These are phyloP conservation scores for Rickenella mellea DNA, from an alignment of 768 basidiomycete species.

Conservation along the genomic window DNA sequence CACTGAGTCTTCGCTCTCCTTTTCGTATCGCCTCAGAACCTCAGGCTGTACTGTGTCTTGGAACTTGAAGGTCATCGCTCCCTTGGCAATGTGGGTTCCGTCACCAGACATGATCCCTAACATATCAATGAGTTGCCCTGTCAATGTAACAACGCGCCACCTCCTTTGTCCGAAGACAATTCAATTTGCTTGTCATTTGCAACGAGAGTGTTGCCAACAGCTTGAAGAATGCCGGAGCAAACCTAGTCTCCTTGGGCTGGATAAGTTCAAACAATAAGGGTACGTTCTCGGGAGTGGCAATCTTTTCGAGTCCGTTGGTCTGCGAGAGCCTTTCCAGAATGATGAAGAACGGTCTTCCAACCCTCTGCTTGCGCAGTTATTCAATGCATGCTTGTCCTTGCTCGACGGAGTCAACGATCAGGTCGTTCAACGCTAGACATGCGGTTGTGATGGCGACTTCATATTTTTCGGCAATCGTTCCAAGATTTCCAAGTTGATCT, in stretches of 20 bases:
- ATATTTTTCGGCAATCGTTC: constrained; percentile 92
- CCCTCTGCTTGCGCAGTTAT: constrained; percentile 78
- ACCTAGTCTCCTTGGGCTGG: constrained; percentile 78
- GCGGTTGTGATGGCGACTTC: constrained; percentile 94
- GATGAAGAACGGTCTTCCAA: constrained; percentile 90
- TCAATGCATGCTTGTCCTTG: constrained; percentile 92
- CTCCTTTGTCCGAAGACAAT: constrained; percentile 73
- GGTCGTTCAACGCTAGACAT: constrained; percentile 70
- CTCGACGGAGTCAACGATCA: constrained; percentile 86
- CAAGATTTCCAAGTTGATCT: constrained; percentile 91
- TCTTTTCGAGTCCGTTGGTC: constrained; percentile 28
- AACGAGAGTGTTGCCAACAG: constrained; percentile 78
- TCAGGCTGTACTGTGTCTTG: constrained; percentile 75
- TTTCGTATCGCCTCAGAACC: constrained; percentile 63
- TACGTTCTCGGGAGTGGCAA: constrained; percentile 78
- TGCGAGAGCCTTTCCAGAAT: constrained; percentile 75
- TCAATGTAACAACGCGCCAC: constrained; percentile 91
- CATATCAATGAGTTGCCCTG: constrained; percentile 87
- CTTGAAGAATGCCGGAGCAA: constrained; percentile 89
- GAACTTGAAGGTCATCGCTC: constrained; percentile 90
- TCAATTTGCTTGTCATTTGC: constrained; percentile 90
- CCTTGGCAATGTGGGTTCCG: constrained; percentile 64
- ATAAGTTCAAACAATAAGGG: constrained; percentile 92
- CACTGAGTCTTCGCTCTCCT: constrained; percentile 58
- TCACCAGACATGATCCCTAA: constrained; percentile 98